Conservation (phyloP, 495 filamentous ascomycete species). For the Xylaria sp. region DNA sequence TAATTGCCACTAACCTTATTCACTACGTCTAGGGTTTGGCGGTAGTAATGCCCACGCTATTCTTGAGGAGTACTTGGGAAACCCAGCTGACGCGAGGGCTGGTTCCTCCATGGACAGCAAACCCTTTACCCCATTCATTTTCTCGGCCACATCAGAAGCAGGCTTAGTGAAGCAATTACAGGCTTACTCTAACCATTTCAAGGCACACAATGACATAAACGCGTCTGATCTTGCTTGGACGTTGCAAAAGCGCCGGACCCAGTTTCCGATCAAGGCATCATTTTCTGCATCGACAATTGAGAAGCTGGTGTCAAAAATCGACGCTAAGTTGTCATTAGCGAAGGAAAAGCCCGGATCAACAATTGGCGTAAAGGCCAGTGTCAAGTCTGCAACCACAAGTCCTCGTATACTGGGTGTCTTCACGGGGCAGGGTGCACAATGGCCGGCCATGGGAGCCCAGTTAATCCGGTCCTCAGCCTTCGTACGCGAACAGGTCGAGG, state of each 20-base stretch:
- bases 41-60: slow-evolving; percentile 45
- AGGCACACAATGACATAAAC: slow-evolving; percentile 3
- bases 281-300: slow-evolving; percentile 19
- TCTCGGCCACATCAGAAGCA: slow-evolving; percentile 21
- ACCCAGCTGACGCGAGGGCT: no score
- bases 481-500: slow-evolving; percentile 7
- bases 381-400: slow-evolving; percentile 29
- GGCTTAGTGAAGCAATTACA: slow-evolving; percentile 10
- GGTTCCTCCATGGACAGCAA: neutral
- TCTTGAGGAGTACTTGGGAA: slow-evolving; percentile 33
- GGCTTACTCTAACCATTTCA: slow-evolving; percentile 12
- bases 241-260: slow-evolving; percentile 3
- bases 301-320: neutral
- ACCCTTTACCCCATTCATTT: slow-evolving; percentile 20
- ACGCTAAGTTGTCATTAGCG: neutral
- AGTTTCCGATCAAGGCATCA: neutral
- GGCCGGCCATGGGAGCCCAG: slow-evolving; percentile 29
- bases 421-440: slow-evolving; percentile 42
- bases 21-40: slow-evolving; percentile 41
- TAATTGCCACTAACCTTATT: no score
- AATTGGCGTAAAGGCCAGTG: slow-evolving; percentile 14
- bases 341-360: neutral
- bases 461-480: slow-evolving; percentile 30
- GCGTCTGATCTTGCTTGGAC: slow-evolving; percentile 21
- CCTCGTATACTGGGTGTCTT: slow-evolving; percentile 31